phyloP scores from a whole-genome alignment of 441 rosid species.

The Macaranga tanarius region DNA sequence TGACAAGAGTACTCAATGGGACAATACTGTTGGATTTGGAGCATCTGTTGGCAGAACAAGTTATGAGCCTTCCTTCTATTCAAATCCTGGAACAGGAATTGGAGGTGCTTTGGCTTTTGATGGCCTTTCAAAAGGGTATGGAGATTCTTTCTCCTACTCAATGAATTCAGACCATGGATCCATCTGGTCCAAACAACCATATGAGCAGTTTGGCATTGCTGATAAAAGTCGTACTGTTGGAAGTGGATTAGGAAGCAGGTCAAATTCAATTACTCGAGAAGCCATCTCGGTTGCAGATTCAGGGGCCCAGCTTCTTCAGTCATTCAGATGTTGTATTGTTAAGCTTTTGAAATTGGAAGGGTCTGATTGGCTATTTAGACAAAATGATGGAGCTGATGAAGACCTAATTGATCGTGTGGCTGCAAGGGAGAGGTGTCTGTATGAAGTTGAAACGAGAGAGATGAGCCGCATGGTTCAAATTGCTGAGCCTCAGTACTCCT shows the following conservation, averaged over 20 bases:
- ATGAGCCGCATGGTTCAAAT: slow-evolving; percentile 41
- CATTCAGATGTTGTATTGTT: slow-evolving; percentile 71
- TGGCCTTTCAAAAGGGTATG: slow-evolving; percentile 47
- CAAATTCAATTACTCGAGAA: slow-evolving; percentile 43
- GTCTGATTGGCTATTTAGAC: slow-evolving; percentile 91
- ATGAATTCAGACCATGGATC: slow-evolving; percentile 56
- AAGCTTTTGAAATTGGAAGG: slow-evolving; percentile 90
- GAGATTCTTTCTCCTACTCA: slow-evolving; percentile 41
- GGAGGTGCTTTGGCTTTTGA: slow-evolving; percentile 51
- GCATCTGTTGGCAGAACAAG: slow-evolving; percentile 47
- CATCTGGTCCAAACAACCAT: slow-evolving; percentile 94
- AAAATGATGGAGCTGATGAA: slow-evolving; percentile 86
- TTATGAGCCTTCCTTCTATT: slow-evolving; percentile 45
- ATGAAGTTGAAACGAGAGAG: slow-evolving; percentile 74
- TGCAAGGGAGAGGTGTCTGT: slow-evolving; percentile 76
- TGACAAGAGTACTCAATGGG: slow-evolving; percentile 55
- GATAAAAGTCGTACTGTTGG: slow-evolving; percentile 55
- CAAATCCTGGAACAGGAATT: slow-evolving; percentile 46
- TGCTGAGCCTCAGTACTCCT: slow-evolving; percentile 43
- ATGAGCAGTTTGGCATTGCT: slow-evolving; percentile 92
- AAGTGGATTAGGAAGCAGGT: slow-evolving; percentile 49
- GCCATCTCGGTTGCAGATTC: slow-evolving; percentile 48
- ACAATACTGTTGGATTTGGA: slow-evolving; percentile 49
- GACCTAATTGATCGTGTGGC: slow-evolving; percentile 88
- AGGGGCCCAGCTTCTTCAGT: slow-evolving; percentile 79